Percentiles rank a stretch among this genome's conserved stretches.
Conservation (phyloP, 805 yeast species). For the Kodamaea kakaduensis region DNA sequence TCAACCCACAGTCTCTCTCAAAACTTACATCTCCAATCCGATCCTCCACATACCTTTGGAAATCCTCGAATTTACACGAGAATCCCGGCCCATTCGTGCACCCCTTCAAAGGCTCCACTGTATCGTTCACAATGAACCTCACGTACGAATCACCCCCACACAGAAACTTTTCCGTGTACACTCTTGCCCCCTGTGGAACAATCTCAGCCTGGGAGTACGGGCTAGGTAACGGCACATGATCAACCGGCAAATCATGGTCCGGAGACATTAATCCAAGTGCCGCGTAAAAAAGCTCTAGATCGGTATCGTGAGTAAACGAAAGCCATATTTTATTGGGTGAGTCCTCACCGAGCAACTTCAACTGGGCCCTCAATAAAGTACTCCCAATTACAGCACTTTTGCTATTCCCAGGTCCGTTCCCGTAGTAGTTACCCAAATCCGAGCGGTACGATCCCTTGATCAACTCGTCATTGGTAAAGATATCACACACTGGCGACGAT, state of each 20-base stretch:
- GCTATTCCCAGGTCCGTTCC: slow-evolving; percentile 14
- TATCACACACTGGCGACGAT: slow-evolving; percentile 12
- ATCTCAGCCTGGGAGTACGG: slow-evolving; percentile 12
- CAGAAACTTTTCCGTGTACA: slow-evolving; percentile 12
- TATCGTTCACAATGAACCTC: slow-evolving; percentile 13
- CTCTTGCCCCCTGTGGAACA: slow-evolving; percentile 15
- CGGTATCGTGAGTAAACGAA: slow-evolving; percentile 17
- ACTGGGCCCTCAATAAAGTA: slow-evolving; percentile 10
- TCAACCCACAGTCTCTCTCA: slow-evolving; percentile 27
- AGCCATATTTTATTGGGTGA: slow-evolving; percentile 13
- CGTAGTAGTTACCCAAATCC: slow-evolving; percentile 13
- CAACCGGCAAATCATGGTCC: slow-evolving; percentile 9
- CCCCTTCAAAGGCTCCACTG: slow-evolving; percentile 13
- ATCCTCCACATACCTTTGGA: slow-evolving; percentile 22
- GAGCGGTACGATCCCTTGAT: slow-evolving; percentile 11
- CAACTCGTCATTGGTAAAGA: slow-evolving; percentile 16
- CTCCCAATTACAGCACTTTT: slow-evolving; percentile 11
- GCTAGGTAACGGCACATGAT: slow-evolving; percentile 10
- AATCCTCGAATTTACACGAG: slow-evolving; percentile 24
- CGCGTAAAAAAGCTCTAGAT: slow-evolving; percentile 11
- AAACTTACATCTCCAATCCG: slow-evolving; percentile 17
- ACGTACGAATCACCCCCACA: slow-evolving; percentile 12
- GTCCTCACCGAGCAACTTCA: slow-evolving; percentile 13
- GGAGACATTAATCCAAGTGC: slow-evolving; percentile 13
- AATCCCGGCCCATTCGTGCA: slow-evolving; percentile 16